A percentile compares a stretch with the other conserved stretches of the same genome.
Conservation (phyloP, 345 rosid genomes). For the Eucalyptus albens region DNA sequence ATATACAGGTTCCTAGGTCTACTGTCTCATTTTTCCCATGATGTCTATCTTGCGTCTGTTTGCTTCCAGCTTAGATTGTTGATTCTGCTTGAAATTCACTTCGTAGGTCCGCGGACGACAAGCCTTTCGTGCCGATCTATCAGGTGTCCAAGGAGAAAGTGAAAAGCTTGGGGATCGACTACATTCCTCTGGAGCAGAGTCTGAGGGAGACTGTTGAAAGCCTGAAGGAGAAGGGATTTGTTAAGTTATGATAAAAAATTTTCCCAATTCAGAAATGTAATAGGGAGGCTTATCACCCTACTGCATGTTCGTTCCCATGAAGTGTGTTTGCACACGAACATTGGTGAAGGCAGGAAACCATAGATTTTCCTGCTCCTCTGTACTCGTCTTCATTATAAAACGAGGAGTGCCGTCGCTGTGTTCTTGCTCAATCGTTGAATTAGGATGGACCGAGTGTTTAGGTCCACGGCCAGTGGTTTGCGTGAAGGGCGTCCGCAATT, state of each 20-base stretch:
- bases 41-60: not conserved
- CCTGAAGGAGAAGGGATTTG: constrained; percentile 78
- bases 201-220: constrained; percentile 87
- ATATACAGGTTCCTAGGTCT: not conserved
- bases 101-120: constrained; percentile 67
- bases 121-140: constrained; percentile 57
- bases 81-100: not conserved
- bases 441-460: not conserved
- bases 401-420: not conserved
- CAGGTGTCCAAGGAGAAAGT: constrained; percentile 80
- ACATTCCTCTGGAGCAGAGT: constrained; percentile 68
- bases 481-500: not conserved
- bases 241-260: constrained; percentile 18
- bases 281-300: not conserved
- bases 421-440: not conserved
- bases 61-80: not conserved
- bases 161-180: constrained; percentile 58
- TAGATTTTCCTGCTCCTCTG: not conserved
- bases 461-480: not conserved
- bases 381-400: not conserved
- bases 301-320: not conserved
- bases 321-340: not conserved
- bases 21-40: not conserved
- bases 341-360: not conserved
- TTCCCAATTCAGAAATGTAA: not conserved